Evolutionary conservation across 352 stramenopile genomes (phyloP).

Genomic region (Pythium phragmitis): DNA sequence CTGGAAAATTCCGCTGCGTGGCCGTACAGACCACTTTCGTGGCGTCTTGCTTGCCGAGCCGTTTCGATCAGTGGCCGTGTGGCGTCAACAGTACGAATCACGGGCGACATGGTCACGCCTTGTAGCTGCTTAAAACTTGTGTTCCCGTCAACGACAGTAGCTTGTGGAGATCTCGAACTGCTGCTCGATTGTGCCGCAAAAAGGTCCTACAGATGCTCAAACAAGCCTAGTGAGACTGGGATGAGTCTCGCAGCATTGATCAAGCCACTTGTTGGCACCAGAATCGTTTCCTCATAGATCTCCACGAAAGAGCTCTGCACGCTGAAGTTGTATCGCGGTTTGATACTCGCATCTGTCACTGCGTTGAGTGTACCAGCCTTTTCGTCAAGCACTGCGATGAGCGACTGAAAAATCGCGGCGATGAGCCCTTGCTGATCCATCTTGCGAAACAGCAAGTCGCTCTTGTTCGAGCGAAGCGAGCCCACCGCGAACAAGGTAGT

Average conservation of each 20-base stretch:
- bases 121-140: slow-evolving; percentile 25
- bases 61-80: slow-evolving; percentile 35
- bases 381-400: slow-evolving; percentile 32
- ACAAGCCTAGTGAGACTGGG: background rate
- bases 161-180: background rate
- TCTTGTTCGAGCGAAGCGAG: slow-evolving; percentile 37
- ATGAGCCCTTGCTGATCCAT: slow-evolving; percentile 34
- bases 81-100: slow-evolving; percentile 24
- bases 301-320: slow-evolving; percentile 50
- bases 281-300: slow-evolving; percentile 56
- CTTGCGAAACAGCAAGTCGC: slow-evolving; percentile 37
- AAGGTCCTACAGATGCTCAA: slow-evolving; percentile 13
- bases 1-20: slow-evolving; percentile 47
- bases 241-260: background rate
- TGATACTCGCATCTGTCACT: background rate
- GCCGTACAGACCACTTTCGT: slow-evolving; percentile 38
- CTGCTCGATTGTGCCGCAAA: background rate
- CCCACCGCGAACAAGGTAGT: slow-evolving; percentile 42
- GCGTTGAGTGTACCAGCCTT: slow-evolving; percentile 25
- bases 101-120: slow-evolving; percentile 27
- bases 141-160: slow-evolving; percentile 7
- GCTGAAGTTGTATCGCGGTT: slow-evolving; percentile 30
- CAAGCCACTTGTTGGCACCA: slow-evolving; percentile 20
- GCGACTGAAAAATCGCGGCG: slow-evolving; percentile 31
- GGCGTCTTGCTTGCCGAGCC: slow-evolving; percentile 30